Base-by-base conservation (phyloP, 2,329 filamentous ascomycete genomes). In the Trichoderma endophyticum region DNA sequence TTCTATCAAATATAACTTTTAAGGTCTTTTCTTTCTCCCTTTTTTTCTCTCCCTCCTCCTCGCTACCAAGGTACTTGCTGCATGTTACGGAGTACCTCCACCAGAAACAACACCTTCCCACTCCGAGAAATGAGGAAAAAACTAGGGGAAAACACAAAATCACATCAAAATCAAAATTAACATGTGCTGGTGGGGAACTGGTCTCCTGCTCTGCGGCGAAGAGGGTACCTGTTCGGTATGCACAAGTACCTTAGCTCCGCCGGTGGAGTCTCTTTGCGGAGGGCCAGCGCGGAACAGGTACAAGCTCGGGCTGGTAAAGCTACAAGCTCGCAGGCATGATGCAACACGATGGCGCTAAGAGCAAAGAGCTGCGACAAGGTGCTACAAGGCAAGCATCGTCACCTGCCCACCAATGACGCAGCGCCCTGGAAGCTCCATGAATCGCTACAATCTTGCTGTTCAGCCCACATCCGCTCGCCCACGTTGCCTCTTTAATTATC, bases 101-200 rank as follows among this genome's bases (percentile, higher is more conserved):
- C 28, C n/a, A 61, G 28, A 60, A 30, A 61, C 15, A 67, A 4
- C 48, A 34, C 64, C 34, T 51, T 61, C 26, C 66, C 62, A n/a
- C 39, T 54, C n/a, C 14, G 39, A 54, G 39, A 48, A 71, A 51
- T 51, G 26, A 48, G 60, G 39, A 43, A 61, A 51, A 51, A 66
- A 12, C 32, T 61, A 36, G 32, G 59, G 32, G 59, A 21, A 18
- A 39, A 39, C 26, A 21, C 30, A 34, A 26, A 62, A 62, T 24
- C 21, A 39, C 21, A 39, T 26, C 34, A 39, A 57, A 72, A 59
- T 64, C 24, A 36, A 57, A 63, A 70, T 72, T 70, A 39, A 64
- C 71, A 72, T 72, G 70, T 72, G 70, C 63, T 61, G 67, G 64
- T 72, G 70, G 63, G 54, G 66, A 36, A 18, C 43, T 68, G 67